Evolutionary conservation across 2,329 filamentous ascomycete genomes (phyloP).

Genomic region (Penicillium sp.): DNA sequence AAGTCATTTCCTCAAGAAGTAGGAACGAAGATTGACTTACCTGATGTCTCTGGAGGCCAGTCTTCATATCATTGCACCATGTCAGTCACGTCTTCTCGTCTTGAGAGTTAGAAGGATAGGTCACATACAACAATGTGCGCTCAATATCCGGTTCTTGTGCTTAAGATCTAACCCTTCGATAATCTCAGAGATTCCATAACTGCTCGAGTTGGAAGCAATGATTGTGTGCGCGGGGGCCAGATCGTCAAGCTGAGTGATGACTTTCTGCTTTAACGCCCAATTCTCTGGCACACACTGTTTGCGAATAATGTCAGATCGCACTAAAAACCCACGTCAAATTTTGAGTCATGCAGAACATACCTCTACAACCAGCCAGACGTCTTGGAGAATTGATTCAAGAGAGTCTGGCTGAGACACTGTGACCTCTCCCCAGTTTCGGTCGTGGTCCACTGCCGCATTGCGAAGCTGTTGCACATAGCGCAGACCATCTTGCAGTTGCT

Average conservation of each 20-base stretch:
- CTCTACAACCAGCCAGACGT: slow-evolving; percentile 42
- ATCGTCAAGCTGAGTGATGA: slow-evolving; percentile 44
- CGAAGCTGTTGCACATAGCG: slow-evolving; percentile 32
- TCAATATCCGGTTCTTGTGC: slow-evolving; percentile 41
- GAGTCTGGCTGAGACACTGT: slow-evolving; percentile 22
- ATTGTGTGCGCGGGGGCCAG: slow-evolving; percentile 40
- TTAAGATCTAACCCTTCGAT: slow-evolving; percentile 39
- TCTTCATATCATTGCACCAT: slow-evolving; percentile 23
- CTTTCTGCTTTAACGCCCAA: slow-evolving; percentile 43
- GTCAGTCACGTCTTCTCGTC: neutral
- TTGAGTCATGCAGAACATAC: slow-evolving; percentile 16
- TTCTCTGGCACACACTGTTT: slow-evolving; percentile 47
- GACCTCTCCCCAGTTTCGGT: slow-evolving; percentile 25
- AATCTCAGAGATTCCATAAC: slow-evolving; percentile 49
- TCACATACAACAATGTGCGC: slow-evolving; percentile 47
- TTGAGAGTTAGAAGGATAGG: neutral
- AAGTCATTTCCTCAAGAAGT: no score
- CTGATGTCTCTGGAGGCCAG: slow-evolving; percentile 43
- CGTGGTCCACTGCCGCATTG: slow-evolving; percentile 5
- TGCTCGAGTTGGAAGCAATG: slow-evolving; percentile 52
- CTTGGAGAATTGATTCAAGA: slow-evolving; percentile 23
- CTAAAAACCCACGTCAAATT: neutral
- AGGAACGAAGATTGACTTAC: slow-evolving; percentile 10
- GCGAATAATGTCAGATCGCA: neutral
- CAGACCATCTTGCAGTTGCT: slow-evolving; percentile 30